These are phyloP conservation scores for Actinomucor elegans DNA, from an alignment of 371 early-diverging fungal genomes.

Conservation along the genomic window DNA sequence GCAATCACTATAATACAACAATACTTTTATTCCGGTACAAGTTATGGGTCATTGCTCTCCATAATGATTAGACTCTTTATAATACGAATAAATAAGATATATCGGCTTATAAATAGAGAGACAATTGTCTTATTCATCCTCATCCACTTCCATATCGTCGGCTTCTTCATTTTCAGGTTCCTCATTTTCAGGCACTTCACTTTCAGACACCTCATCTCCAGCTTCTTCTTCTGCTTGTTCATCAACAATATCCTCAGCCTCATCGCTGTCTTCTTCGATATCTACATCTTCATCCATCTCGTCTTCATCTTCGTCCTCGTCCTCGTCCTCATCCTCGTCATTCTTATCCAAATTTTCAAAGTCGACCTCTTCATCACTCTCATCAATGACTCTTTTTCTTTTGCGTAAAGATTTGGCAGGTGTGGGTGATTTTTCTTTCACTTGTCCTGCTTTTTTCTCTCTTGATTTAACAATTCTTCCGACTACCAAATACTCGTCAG, in stretches of 20 bases:
- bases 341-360: neutral
- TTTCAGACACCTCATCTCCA: neutral
- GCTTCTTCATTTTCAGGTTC: neutral
- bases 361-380: slow-evolving; percentile 10
- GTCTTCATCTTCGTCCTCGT: slow-evolving; percentile 9
- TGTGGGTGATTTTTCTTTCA: neutral
- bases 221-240: slow-evolving; percentile 6
- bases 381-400: slow-evolving; percentile 8
- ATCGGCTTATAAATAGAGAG: too few relatives aligned
- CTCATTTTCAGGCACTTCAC: slow-evolving; percentile 1
- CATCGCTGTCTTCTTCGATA: slow-evolving; percentile 8
- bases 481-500: slow-evolving; percentile 1
- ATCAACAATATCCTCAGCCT: neutral
- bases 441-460: neutral
- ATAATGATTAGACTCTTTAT: too few relatives aligned
- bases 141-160: neutral
- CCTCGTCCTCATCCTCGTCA: slow-evolving; percentile 5
- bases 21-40: too few relatives aligned
- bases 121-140: neutral
- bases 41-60: too few relatives aligned
- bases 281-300: slow-evolving; percentile 7
- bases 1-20: too few relatives aligned
- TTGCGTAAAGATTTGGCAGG: neutral
- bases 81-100: too few relatives aligned
- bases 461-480: slow-evolving; percentile 1